phyloP scores from a whole-genome alignment of 139 green algal genomes.

The Asterochloris sp. region DNA sequence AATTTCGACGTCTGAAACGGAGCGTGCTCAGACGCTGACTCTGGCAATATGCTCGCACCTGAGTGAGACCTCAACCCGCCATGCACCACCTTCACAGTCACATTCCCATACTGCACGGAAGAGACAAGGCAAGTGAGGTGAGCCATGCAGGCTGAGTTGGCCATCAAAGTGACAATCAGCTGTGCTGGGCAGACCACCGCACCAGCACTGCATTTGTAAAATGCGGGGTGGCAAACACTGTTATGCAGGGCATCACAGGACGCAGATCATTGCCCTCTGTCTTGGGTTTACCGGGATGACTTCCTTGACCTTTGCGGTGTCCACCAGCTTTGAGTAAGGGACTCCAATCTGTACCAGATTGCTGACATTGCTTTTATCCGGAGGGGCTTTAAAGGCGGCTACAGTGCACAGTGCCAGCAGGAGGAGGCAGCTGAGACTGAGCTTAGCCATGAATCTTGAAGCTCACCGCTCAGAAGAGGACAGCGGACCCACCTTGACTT shows the following conservation, averaged over 20 bases:
- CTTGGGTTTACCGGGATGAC: too few relatives aligned
- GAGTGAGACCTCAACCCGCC: constrained; percentile 2
- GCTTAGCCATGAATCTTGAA: neutral
- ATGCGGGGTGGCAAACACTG: neutral
- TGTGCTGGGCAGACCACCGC: neutral
- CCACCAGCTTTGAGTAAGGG: neutral
- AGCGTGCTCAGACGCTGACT: too few relatives aligned
- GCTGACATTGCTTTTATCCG: neutral
- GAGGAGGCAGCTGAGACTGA: too few relatives aligned
- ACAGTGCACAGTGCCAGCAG: neutral
- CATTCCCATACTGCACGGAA: constrained; percentile 5
- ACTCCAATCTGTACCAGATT: neutral
- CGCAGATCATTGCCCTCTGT: neutral
- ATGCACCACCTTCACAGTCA: constrained; percentile 9
- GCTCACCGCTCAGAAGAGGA: neutral
- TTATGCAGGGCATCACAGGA: neutral
- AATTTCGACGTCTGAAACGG: too few relatives aligned
- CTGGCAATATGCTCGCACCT: too few relatives aligned
- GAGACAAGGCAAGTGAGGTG: neutral
- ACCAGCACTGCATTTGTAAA: neutral
- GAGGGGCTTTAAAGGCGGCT: neutral
- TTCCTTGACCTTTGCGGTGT: too few relatives aligned
- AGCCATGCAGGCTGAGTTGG: neutral
- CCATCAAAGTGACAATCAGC: neutral
- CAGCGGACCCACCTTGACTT: constrained; percentile 6